Evolutionary conservation across 371 early-diverging fungal genomes (phyloP).

Genomic region (Syncephalastrum contaminatum): DNA sequence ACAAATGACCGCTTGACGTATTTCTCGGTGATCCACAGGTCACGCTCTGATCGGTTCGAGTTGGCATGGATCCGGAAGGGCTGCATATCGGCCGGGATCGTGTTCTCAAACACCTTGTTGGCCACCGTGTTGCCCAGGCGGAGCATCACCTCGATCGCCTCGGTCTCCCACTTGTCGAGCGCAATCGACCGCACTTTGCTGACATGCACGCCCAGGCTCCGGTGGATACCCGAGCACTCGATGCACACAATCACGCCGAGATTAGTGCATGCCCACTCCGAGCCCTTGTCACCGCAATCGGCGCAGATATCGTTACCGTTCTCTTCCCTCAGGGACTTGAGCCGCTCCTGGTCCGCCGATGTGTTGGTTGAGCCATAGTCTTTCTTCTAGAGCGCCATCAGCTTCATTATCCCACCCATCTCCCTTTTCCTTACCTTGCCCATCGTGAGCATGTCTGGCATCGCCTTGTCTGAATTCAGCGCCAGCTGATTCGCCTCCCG

Average conservation of each 20-base stretch:
- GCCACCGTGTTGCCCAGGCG: constrained; percentile 77
- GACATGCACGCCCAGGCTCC: constrained; percentile 93
- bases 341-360: constrained; percentile 15
- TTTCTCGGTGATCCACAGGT: constrained; percentile 72
- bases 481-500: constrained; percentile 71
- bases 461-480: constrained; percentile 51
- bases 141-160: constrained; percentile 75
- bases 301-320: constrained; percentile 78
- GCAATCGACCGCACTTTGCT: constrained; percentile 84
- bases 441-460: constrained; percentile 19
- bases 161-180: constrained; percentile 89
- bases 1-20: constrained; percentile 73
- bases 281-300: constrained; percentile 72
- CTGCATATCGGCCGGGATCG: constrained; percentile 41
- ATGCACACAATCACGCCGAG: constrained; percentile 94
- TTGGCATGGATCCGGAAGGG: constrained; percentile 25
- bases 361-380: constrained; percentile 9
- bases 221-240: constrained; percentile 96
- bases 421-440: constrained; percentile 4
- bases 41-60: constrained; percentile 52
- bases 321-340: constrained; percentile 33
- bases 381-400: constrained; percentile 10
- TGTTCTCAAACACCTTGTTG: constrained; percentile 73
- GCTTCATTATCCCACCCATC: not conserved
- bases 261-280: constrained; percentile 94